Evolutionary conservation across 768 basidiomycete species (phyloP).

Genomic region (Hebeloma cylindrosporum): DNA sequence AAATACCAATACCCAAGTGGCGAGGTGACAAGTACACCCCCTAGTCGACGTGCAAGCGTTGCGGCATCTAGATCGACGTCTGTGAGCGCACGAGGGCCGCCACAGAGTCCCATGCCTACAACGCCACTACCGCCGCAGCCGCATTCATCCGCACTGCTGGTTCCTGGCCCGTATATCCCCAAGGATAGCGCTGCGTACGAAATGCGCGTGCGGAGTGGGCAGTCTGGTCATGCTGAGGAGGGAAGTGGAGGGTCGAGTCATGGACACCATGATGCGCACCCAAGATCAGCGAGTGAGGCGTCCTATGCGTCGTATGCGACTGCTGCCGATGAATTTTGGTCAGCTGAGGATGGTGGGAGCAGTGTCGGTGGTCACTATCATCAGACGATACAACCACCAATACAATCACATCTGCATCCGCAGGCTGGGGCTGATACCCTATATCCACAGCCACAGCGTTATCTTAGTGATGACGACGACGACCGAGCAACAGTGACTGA

Average conservation of each 20-base stretch:
- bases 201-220: constrained; percentile 38
- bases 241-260: constrained; percentile 18
- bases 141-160: constrained; percentile 11
- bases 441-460: constrained; percentile 5
- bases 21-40: constrained; percentile 45
- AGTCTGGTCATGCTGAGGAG: constrained; percentile 5
- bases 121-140: constrained; percentile 25
- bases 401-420: constrained; percentile 12
- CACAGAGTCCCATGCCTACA: constrained; percentile 29
- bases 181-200: constrained; percentile 30
- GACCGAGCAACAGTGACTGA: constrained; percentile 31
- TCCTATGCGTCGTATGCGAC: constrained; percentile 44
- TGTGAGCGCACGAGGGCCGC: constrained; percentile 15
- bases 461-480: constrained; percentile 23
- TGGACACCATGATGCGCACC: constrained; percentile 15
- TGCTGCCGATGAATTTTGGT: constrained; percentile 43
- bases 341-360: constrained; percentile 26
- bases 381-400: neutral
- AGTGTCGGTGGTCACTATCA: constrained; percentile 6
- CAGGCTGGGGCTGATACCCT: constrained; percentile 8
- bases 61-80: constrained; percentile 29
- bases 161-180: constrained; percentile 11
- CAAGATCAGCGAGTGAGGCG: constrained; percentile 37
- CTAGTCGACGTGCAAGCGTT: constrained; percentile 39
- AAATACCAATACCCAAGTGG: constrained; percentile 46